Evolutionary conservation across 1,284 basidiomycete species (phyloP), one percentile per base, ranked within the genome.

Genomic region (Takashimella koratensis): DNA sequence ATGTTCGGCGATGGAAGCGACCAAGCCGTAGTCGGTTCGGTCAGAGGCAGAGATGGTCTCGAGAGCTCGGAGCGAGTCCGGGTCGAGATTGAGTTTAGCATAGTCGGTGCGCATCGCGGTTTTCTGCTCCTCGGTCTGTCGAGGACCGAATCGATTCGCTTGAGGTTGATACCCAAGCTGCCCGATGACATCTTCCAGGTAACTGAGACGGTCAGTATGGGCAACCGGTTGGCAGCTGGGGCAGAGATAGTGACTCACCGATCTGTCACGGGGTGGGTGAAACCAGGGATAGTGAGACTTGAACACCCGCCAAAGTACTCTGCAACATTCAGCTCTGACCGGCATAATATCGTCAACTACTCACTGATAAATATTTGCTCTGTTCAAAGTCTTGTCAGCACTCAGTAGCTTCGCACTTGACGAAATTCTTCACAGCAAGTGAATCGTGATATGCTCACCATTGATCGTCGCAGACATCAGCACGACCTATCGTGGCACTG

Each of bases 301-400:
- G 91, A 90, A 2, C 90, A 90, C 22, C 83, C 81, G 54, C 83
- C 75, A 68, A 92, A 95, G 73, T 95, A 95, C 53, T 83, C 80
- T 47, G 84, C 76, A 30, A 13, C n/a, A n/a, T 21, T 45, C 20
- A 22, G 43, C 43, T 23, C 49, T n/a, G n/a, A 30, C 1, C 5
- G n/a, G n/a, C 27, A 19, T 22, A 21, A 4, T 24, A 4, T 24
- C 16, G 10, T 52, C 51, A 59, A n/a, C n/a, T 6, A 59, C 70
- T 53, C 22, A 70, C 67, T 63, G 56, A 76, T 75, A 64, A 95
- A 95, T 21, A 82, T 84, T 62, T 89, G 81, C 58, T 92, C 68
- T 64, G 36, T 23, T 22, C 5, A 22, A 12, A 47, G 25, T 2
- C 24, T 27, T 6, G 6, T 20, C 3, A 26, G 5, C 25, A n/a